phyloP scores from a whole-genome alignment of 176 grass and related monocot genomes.

The Calamus simplicifolius region DNA sequence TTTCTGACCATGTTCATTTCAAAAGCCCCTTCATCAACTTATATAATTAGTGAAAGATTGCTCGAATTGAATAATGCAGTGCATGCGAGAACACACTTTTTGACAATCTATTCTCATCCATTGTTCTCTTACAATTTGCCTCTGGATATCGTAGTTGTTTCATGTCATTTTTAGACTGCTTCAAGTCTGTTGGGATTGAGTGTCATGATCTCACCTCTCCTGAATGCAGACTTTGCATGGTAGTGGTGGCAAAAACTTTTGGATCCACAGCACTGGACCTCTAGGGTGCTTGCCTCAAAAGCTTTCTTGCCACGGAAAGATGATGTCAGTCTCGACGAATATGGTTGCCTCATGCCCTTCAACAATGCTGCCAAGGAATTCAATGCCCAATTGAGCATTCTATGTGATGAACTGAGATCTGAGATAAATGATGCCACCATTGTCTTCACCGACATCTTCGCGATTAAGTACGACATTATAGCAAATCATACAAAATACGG shows the following conservation, averaged over 20 bases:
- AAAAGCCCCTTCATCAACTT: no score
- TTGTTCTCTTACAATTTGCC: no score
- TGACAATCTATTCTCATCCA: no score
- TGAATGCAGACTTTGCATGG: slow-evolving; percentile 48
- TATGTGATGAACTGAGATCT: slow-evolving; percentile 34
- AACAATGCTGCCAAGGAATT: slow-evolving; percentile 65
- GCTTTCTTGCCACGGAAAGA: slow-evolving; percentile 50
- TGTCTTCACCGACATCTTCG: slow-evolving; percentile 63
- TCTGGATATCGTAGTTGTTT: no score
- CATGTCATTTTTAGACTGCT: not conserved
- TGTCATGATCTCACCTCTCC: not conserved
- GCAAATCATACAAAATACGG: slow-evolving; percentile 60
- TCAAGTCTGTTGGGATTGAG: not conserved
- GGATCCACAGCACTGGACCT: slow-evolving; percentile 66
- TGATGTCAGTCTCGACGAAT: slow-evolving; percentile 38
- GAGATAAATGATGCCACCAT: slow-evolving; percentile 53
- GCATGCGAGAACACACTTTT: no score
- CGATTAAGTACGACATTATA: slow-evolving; percentile 76
- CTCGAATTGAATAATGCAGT: no score
- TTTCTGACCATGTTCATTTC: no score
- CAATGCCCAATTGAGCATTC: slow-evolving; percentile 41
- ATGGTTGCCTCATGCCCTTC: slow-evolving; percentile 64
- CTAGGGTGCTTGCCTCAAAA: slow-evolving; percentile 85
- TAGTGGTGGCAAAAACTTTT: slow-evolving; percentile 57
- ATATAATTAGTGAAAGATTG: no score